Conservation (phyloP, 108 stramenopile species). For the Parmales sp. region DNA sequence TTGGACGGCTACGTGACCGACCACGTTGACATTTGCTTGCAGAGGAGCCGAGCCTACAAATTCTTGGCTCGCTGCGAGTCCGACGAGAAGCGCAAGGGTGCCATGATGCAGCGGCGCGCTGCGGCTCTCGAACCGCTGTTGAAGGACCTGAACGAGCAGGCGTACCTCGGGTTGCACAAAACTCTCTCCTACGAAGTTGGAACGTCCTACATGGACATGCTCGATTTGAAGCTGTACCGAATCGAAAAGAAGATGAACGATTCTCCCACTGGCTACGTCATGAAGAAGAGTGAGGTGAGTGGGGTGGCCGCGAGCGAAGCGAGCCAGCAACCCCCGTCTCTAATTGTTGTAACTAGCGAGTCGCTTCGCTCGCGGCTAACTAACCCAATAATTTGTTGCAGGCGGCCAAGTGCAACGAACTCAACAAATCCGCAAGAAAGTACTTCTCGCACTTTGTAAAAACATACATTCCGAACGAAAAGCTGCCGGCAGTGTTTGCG, state of each 20-base stretch:
- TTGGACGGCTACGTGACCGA: conserved; percentile 10
- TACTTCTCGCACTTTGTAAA: neutral
- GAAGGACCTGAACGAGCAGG: neutral
- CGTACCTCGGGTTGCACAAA: neutral
- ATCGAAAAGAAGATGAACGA: neutral
- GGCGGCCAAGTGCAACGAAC: neutral
- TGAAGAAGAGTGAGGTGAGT: too few relatives aligned
- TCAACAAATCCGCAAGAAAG: neutral
- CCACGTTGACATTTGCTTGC: neutral
- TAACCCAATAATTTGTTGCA: too few relatives aligned
- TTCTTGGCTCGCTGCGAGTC: neutral
- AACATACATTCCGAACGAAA: neutral
- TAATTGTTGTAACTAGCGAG: too few relatives aligned
- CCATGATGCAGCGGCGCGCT: neutral
- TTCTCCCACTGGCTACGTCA: neutral
- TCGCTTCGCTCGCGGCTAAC: too few relatives aligned
- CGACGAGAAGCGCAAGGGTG: conserved; percentile 1
- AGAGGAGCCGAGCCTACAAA: neutral
- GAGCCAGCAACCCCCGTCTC: too few relatives aligned
- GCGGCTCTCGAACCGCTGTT: neutral
- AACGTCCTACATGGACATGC: neutral
- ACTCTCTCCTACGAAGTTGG: conserved; percentile 4
- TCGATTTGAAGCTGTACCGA: neutral
- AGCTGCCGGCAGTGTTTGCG: neutral
- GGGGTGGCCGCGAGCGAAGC: too few relatives aligned